Evolutionary conservation across 768 basidiomycete genomes (phyloP), one percentile per base, ranked within the genome.

Genomic region (Kwoniella shandongensis): DNA sequence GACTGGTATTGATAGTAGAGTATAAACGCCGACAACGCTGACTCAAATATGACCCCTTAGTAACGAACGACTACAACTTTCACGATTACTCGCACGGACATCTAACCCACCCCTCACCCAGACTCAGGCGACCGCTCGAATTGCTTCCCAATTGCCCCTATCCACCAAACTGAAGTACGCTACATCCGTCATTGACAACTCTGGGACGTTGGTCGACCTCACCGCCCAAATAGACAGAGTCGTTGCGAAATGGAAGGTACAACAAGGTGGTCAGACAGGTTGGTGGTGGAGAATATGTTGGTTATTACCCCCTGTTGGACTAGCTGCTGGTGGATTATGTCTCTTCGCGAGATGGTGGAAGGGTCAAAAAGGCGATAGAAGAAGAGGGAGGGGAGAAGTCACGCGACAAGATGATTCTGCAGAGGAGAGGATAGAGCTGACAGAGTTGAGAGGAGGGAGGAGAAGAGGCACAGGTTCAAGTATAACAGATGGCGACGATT

Each of bases 111-210:
- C 72, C 6, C 59, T 85, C 7, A 80, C 85, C 0, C 78, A 79
- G 23, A 80, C 83, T 27, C 88, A 87, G 23, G 96, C 94, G 0
- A 77, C 80, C 29, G 77, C 88, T 0, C 84, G 96, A 5, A 81
- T 97, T 18, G 79, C 82, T 22, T 83, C 93, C 0, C 94, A 98
- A 75, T 77, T 91, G 45, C 82, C 91, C 0, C 87, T 96, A 41
- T 69, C 83, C 0, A 80, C 84, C 32, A 99, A 98, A 73, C 79
- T 91, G 4, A 67, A 79, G n/a, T 92, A 89, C 61, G 93, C 91
- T 3, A 90, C 93, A 70, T 72, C 84, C 49, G 85, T 96, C 46
- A 73, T 98, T 29, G 92, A 97, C 78, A 98, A 98, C 74, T 89
- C 89, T 5, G 90, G 91, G 1, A 80, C 86, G 0, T 78, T 79